Conservation (phyloP, 208 protist genomes). For the Crithidia brevicula region DNA sequence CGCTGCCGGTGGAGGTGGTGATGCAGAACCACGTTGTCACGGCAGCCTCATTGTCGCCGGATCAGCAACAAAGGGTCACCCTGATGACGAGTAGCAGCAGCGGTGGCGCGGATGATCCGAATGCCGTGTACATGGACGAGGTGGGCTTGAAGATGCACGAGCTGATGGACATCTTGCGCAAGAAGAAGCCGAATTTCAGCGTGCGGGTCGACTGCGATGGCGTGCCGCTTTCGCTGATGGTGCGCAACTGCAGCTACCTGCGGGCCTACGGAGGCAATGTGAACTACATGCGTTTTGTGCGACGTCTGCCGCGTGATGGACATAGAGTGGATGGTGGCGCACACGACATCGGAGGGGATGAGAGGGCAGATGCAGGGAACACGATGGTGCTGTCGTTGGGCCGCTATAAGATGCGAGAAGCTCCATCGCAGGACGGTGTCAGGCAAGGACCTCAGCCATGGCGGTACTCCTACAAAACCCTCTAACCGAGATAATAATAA, state of each 20-base stretch:
- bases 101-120: conserved; percentile 38
- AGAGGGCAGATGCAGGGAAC: not conserved
- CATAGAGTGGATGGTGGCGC: too few species aligned
- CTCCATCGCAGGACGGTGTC: conserved; percentile 72
- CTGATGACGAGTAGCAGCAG: too few species aligned
- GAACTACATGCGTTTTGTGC: conserved; percentile 80
- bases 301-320: conserved; percentile 27
- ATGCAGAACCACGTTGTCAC: conserved; percentile 53
- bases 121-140: conserved; percentile 70
- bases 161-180: conserved; percentile 59
- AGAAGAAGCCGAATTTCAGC: conserved; percentile 61
- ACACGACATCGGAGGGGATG: not conserved
- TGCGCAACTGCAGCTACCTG: conserved; percentile 83
- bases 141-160: conserved; percentile 58
- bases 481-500: too few species aligned
- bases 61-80: too few species aligned
- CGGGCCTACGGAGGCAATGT: conserved; percentile 65
- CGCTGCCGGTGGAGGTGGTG: conserved; percentile 77
- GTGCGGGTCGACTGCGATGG: conserved; percentile 65
- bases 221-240: conserved; percentile 77
- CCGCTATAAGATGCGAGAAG: conserved; percentile 89
- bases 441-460: conserved; percentile 85
- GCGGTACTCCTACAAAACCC: conserved; percentile 64
- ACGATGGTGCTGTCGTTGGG: conserved; percentile 47
- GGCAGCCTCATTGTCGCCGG: conserved; percentile 3